phyloP scores from a whole-genome alignment of 1,284 basidiomycete genomes.

The Cutaneotrichosporon sp. region DNA sequence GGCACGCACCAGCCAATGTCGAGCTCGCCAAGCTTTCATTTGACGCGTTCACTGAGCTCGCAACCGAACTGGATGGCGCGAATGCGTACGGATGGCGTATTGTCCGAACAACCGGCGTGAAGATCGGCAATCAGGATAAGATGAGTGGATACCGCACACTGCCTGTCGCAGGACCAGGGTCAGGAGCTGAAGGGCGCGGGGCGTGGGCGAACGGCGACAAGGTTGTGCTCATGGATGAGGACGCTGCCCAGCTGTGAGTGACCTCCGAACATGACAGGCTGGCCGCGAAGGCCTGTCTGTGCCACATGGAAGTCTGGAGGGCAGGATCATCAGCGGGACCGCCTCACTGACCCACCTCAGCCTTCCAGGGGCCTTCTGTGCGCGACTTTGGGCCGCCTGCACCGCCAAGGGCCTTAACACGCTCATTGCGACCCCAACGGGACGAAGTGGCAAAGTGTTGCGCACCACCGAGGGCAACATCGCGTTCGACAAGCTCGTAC shows the following conservation, averaged over 20 bases:
- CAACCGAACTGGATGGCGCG: conserved; percentile 62
- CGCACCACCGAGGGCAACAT: conserved; percentile 6
- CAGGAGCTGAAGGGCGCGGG: not conserved
- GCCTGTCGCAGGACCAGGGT: not conserved
- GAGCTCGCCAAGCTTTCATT: conserved; percentile 67
- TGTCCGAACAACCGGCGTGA: conserved; percentile 9
- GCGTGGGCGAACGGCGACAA: conserved; percentile 13
- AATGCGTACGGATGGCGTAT: conserved; percentile 63
- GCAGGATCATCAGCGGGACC: too few relatives aligned
- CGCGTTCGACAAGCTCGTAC: conserved; percentile 10
- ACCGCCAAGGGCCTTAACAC: conserved; percentile 12
- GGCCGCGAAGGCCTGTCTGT: too few relatives aligned
- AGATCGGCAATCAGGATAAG: conserved; percentile 7
- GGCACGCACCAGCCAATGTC: conserved; percentile 52
- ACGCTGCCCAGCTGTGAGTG: conserved; percentile 11
- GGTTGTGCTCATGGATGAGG: conserved; percentile 3
- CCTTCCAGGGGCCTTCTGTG: conserved; percentile 10
- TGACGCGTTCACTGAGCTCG: conserved; percentile 67
- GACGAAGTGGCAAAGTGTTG: conserved; percentile 1
- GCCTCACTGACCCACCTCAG: not conserved
- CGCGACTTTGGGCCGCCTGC: conserved; percentile 3
- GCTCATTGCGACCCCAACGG: conserved; percentile 8
- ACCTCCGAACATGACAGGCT: too few relatives aligned
- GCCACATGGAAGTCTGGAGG: too few relatives aligned
- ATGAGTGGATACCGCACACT: conserved; percentile 17